Conservation (phyloP, 352 stramenopile genomes). For the Globisporangium solare region DNA sequence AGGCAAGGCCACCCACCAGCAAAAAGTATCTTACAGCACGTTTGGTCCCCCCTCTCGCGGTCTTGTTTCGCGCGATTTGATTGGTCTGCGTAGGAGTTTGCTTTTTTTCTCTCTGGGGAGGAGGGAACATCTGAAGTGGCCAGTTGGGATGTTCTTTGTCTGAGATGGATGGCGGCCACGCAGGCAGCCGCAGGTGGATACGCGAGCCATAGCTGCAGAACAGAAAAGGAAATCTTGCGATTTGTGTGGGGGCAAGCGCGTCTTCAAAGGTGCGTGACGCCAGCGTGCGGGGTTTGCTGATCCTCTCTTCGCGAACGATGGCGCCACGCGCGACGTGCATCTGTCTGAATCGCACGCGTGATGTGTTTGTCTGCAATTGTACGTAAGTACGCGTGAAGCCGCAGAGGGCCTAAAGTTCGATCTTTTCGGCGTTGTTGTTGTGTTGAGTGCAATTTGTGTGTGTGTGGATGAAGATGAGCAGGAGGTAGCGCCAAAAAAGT, state of each 20-base stretch:
- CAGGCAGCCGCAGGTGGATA: neutral
- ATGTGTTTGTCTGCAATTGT: neutral
- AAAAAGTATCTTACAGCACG: constrained; percentile 25
- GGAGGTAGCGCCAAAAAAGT: constrained; percentile 4
- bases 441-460: neutral
- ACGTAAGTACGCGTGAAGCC: neutral
- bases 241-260: neutral
- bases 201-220: neutral
- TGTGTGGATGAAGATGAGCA: neutral
- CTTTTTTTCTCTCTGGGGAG: neutral
- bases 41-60: constrained; percentile 8
- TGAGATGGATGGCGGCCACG: neutral
- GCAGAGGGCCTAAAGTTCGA: neutral
- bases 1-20: constrained; percentile 1
- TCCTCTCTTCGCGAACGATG: neutral
- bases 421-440: neutral
- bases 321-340: neutral
- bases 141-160: neutral
- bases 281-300: no score
- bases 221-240: neutral
- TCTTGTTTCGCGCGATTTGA: neutral
- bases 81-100: neutral
- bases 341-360: neutral
- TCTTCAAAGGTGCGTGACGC: neutral
- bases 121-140: neutral